Conservation (phyloP, 768 basidiomycete genomes). For the Paxillus ammoniavirescens region DNA sequence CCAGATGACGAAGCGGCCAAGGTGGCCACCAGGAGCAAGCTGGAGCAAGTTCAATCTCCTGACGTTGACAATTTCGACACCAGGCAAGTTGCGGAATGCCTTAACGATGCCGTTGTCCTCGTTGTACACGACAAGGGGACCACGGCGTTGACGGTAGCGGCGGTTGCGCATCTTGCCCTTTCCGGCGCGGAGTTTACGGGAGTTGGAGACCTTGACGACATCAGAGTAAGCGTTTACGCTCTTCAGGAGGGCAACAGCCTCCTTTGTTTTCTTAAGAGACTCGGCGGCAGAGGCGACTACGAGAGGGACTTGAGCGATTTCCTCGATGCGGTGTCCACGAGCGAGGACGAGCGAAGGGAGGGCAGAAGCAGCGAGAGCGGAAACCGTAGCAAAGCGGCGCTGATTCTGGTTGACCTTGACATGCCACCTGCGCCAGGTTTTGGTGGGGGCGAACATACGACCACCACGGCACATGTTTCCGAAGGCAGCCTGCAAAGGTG, state of each 20-base stretch:
- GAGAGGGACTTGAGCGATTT: constrained; percentile 94
- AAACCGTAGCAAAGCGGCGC: constrained; percentile 95
- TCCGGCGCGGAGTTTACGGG: constrained; percentile 93
- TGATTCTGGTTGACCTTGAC: constrained; percentile 99
- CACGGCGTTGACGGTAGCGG: constrained; percentile 94
- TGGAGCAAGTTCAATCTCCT: constrained; percentile 94
- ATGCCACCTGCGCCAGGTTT: constrained; percentile 99
- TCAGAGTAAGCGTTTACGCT: constrained; percentile 85
- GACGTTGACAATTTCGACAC: constrained; percentile 96
- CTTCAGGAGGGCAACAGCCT: constrained; percentile 93
- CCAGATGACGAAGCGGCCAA: constrained; percentile 99
- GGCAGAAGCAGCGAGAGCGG: constrained; percentile 96
- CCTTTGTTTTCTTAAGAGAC: constrained; percentile 94
- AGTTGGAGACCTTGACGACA: constrained; percentile 96
- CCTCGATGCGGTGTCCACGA: constrained; percentile 97
- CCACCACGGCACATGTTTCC: constrained; percentile 99
- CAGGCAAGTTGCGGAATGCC: constrained; percentile 98
- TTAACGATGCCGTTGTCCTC: constrained; percentile 97
- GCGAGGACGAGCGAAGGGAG: constrained; percentile 96
- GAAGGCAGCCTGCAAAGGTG: constrained; percentile 77
- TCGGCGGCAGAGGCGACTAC: constrained; percentile 80
- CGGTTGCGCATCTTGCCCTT: constrained; percentile 98
- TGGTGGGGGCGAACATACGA: constrained; percentile 99
- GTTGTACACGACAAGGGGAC: constrained; percentile 95
- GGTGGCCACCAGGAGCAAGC: constrained; percentile 98